A percentile compares a stretch with the other conserved stretches of the same genome.
phyloP scores from a whole-genome alignment of 768 basidiomycete genomes.

The Pleurotus tuoliensis region DNA sequence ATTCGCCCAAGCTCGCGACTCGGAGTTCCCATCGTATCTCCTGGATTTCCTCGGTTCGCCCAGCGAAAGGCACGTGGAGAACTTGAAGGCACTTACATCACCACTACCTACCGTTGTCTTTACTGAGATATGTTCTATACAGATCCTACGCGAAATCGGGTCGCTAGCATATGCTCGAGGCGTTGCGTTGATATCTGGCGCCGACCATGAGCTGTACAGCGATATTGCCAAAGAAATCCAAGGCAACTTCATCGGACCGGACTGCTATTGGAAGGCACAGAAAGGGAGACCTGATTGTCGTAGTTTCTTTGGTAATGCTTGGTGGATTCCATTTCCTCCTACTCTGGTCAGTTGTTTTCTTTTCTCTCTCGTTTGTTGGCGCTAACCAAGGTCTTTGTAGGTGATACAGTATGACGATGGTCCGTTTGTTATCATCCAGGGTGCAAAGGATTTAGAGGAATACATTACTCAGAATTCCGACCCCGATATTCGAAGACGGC shows the following conservation, averaged over 20 bases:
- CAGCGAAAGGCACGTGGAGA: conserved; percentile 72
- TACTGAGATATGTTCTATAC: not conserved
- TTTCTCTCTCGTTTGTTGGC: not conserved
- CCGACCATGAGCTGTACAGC: conserved; percentile 42
- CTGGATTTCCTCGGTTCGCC: conserved; percentile 59
- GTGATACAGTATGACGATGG: conserved; percentile 70
- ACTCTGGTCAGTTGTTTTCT: conserved; percentile 44
- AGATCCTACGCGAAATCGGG: conserved; percentile 78
- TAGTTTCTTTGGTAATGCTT: conserved; percentile 69
- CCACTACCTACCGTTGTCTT: not conserved
- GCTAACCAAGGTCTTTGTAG: conserved; percentile 23
- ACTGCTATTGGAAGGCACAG: conserved; percentile 61
- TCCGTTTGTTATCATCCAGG: conserved; percentile 40
- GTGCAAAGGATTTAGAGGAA: conserved; percentile 45
- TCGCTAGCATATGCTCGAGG: conserved; percentile 50
- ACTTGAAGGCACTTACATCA: conserved; percentile 54
- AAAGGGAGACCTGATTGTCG: conserved; percentile 30
- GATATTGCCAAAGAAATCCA: conserved; percentile 51
- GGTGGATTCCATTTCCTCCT: conserved; percentile 80
- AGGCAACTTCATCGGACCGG: conserved; percentile 60
- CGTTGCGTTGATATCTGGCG: conserved; percentile 40
- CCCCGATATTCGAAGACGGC: conserved; percentile 40
- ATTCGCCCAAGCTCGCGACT: conserved; percentile 54
- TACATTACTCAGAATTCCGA: conserved; percentile 63
- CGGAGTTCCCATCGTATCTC: conserved; percentile 66